These are phyloP conservation scores for Volvox reticuliferus DNA, from an alignment of 139 green algal species.

Conservation along the genomic window DNA sequence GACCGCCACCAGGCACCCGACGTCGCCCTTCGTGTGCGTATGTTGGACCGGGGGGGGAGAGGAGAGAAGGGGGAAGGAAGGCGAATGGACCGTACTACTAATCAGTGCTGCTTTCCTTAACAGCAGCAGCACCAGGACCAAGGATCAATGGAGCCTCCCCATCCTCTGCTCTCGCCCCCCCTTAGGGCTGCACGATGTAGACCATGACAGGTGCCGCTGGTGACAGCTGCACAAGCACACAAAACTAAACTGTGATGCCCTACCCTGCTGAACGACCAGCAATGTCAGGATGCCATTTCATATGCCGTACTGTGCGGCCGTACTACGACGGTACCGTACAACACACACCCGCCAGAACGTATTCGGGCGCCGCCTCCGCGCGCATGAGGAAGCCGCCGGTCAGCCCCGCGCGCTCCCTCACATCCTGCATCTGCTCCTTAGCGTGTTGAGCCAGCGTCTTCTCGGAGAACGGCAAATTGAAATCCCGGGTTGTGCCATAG, in stretches of 20 bases:
- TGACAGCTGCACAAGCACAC: neutral
- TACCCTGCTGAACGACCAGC: neutral
- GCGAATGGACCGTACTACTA: too few relatives aligned
- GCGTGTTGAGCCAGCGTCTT: constrained; percentile 34
- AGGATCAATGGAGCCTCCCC: too few relatives aligned
- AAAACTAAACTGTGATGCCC: neutral
- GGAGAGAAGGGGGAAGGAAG: too few relatives aligned
- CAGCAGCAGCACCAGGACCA: too few relatives aligned
- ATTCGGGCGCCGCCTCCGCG: constrained; percentile 31
- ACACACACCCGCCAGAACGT: constrained; percentile 24
- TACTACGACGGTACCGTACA: too few relatives aligned
- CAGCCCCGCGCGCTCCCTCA: constrained; percentile 6
- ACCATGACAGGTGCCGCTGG: neutral
- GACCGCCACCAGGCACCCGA: constrained; percentile 29
- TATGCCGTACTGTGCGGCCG: neutral
- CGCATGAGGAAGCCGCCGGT: constrained; percentile 39
- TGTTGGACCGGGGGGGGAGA: too few relatives aligned
- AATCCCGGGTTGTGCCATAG: neutral
- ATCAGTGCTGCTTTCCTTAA: too few relatives aligned
- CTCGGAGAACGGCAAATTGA: neutral
- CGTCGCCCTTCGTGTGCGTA: constrained; percentile 21
- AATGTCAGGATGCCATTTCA: neutral
- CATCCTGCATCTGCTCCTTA: constrained; percentile 26
- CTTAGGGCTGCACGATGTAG: neutral
- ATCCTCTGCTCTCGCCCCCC: too few relatives aligned